Evolutionary conservation across 2,329 filamentous ascomycete species (phyloP).

Genomic region (Fusarium guadeloupense): DNA sequence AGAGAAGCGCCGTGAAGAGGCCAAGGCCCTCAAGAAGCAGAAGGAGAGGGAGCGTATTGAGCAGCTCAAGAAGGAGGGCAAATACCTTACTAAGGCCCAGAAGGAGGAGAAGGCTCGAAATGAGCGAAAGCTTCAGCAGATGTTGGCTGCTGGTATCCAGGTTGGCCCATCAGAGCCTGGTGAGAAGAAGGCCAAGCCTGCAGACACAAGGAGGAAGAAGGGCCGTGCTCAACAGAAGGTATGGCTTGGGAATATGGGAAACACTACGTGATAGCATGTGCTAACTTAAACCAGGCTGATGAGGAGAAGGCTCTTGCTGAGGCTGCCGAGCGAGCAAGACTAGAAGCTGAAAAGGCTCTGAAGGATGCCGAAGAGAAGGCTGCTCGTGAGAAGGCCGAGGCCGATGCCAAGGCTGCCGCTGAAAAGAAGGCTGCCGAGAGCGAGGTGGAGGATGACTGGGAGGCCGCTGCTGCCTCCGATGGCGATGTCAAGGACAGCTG

Average conservation of each 20-base stretch:
- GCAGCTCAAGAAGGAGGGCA: slow-evolving; percentile 87
- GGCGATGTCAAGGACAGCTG: slow-evolving; percentile 91
- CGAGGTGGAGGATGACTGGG: slow-evolving; percentile 85
- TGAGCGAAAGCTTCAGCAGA: slow-evolving; percentile 83
- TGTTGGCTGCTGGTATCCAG: slow-evolving; percentile 80
- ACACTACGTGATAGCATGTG: neutral
- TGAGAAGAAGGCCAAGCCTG: slow-evolving; percentile 79
- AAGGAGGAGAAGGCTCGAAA: slow-evolving; percentile 82
- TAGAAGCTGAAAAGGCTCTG: slow-evolving; percentile 73
- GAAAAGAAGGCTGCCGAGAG: slow-evolving; percentile 65
- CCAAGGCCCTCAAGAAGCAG: slow-evolving; percentile 81
- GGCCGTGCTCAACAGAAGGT: slow-evolving; percentile 67
- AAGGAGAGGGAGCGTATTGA: slow-evolving; percentile 88
- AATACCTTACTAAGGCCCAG: slow-evolving; percentile 86
- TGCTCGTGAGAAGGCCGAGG: slow-evolving; percentile 64
- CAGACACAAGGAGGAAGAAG: slow-evolving; percentile 83
- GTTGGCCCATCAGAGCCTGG: slow-evolving; percentile 70
- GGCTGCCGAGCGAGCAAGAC: slow-evolving; percentile 75
- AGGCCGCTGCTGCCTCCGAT: slow-evolving; percentile 80
- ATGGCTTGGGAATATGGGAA: slow-evolving; percentile 5
- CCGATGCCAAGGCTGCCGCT: slow-evolving; percentile 63
- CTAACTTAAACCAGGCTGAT: slow-evolving; percentile 62
- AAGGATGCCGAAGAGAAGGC: slow-evolving; percentile 71
- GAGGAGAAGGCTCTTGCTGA: slow-evolving; percentile 83
- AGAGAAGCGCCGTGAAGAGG: slow-evolving; percentile 73